Evolutionary conservation across 73 alveolate species (phyloP), one percentile per base, ranked within the genome.

Genomic region (Stentor roeselii): DNA sequence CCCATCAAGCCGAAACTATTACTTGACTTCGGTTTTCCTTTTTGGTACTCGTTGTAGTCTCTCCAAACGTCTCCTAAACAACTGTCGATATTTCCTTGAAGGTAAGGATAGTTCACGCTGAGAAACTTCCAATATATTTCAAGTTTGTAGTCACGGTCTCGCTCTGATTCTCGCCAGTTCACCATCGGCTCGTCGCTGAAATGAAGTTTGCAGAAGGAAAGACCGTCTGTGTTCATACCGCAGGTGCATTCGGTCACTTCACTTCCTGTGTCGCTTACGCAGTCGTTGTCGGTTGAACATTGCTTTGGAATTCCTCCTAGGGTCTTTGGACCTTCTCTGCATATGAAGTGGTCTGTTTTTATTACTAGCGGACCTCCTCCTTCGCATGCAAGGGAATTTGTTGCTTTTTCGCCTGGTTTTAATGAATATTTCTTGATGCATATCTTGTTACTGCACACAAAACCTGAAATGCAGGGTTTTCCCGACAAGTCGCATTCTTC

Each of bases 141-240:
- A 27, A 15, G n/a, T 1, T 21, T 21, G 27, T 32, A 67, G 34
- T 67, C 41, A 27, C 41, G 41, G 34, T 67, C 80, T 67, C 80
- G 21, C 14, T 36, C 80, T 14, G 80, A 21, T 30, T 67, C 41
- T 67, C 80, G 21, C 42, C 80, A 67, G 34, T 67, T 67, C 11
- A 67, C 42, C 80, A 67, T 67, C 21, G 80, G 80, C 37, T 34
- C 41, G 34, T 67, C 80, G 41, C 80, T 67, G 34, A 21, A 67
- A 67, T 67, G 80, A 21, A 67, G 37, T 2, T 67, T 67, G 80
- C 80, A 67, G 34, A 27, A 67, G 14, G 50, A 36, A 15, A 27
- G 80, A 36, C 80, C 80, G 34, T 67, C 80, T 1, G 80, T 67
- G 34, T 67, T 67, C 41, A 67, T 30, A 27, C 80, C 80, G 34